A percentile compares a stretch with the other conserved stretches of the same genome.
These are phyloP conservation scores for Rutstroemia sp. DNA, from an alignment of 2,329 filamentous ascomycete genomes.

Conservation along the genomic window DNA sequence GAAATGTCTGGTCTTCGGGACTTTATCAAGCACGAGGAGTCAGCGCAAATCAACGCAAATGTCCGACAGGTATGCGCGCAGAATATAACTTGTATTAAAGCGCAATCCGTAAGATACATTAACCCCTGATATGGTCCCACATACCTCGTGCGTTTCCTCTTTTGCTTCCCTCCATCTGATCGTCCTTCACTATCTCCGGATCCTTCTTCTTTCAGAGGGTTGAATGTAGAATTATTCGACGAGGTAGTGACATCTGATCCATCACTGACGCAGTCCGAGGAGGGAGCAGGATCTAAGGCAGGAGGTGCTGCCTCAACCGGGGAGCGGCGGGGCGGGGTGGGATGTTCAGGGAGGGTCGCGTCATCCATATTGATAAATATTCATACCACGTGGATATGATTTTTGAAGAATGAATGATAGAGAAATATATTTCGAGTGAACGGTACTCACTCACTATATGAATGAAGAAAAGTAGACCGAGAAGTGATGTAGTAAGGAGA, in stretches of 20 bases:
- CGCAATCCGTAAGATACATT: not conserved
- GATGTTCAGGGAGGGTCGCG: constrained; percentile 24
- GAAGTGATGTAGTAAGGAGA: not conserved
- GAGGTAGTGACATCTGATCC: constrained; percentile 16
- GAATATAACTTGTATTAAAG: not conserved
- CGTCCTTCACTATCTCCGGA: constrained; percentile 21
- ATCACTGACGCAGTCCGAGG: constrained; percentile 16
- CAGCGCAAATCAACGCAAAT: constrained; percentile 8
- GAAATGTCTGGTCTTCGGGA: constrained; percentile 78
- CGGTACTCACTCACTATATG: not conserved
- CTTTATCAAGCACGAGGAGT: constrained; percentile 37
- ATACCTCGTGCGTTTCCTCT: constrained; percentile 58
- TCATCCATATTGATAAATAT: constrained; percentile 23
- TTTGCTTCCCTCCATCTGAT: constrained; percentile 33
- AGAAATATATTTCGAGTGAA: not conserved
- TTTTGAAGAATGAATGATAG: not conserved
- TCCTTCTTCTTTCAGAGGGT: constrained; percentile 18
- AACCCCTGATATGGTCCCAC: constrained; percentile 23
- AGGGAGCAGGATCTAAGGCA: constrained; percentile 8
- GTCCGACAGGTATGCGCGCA: not conserved
- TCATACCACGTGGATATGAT: not conserved
- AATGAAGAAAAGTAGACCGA: not conserved
- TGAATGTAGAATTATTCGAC: constrained; percentile 13
- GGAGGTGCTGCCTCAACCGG: constrained; percentile 2
- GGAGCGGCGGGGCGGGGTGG: constrained; percentile 22